Evolutionary conservation across 148 eudicot genomes (phyloP).

Genomic region (Vaccinium darrowii): DNA sequence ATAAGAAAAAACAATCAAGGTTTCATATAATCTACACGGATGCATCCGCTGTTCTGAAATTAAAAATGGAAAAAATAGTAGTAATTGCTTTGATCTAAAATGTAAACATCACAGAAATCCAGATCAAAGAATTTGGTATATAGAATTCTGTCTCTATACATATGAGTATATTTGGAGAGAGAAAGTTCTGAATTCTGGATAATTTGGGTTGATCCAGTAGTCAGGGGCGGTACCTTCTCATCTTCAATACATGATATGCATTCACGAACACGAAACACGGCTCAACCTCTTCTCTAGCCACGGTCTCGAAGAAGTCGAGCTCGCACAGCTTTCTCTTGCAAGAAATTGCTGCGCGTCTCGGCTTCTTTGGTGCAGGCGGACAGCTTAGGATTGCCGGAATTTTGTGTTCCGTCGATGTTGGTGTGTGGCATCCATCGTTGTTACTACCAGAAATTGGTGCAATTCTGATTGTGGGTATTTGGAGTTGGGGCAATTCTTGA

Average conservation of each 20-base stretch:
- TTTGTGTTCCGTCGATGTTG: conserved; percentile 26
- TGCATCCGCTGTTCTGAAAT: neutral
- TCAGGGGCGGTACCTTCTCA: conserved; percentile 25
- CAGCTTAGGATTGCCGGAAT: conserved; percentile 29
- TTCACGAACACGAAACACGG: conserved; percentile 27
- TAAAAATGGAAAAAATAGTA: neutral
- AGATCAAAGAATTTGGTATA: neutral
- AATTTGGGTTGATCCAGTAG: neutral
- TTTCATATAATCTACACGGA: neutral
- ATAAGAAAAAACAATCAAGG: neutral
- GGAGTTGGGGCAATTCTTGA: conserved; percentile 14
- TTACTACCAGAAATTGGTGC: neutral
- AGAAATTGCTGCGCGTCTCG: neutral
- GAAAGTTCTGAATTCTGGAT: neutral
- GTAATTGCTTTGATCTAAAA: neutral
- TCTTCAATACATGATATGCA: conserved; percentile 7
- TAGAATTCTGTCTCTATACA: neutral
- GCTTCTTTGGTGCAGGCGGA: conserved; percentile 41
- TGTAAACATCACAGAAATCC: neutral
- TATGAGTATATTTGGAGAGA: neutral
- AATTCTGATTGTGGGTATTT: neutral
- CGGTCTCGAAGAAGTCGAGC: conserved; percentile 32
- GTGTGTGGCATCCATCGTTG: conserved; percentile 25
- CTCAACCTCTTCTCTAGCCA: conserved; percentile 34
- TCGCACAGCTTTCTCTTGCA: conserved; percentile 33